Evolutionary conservation across 257 asterid species (phyloP).

Genomic region (Striga asiatica): DNA sequence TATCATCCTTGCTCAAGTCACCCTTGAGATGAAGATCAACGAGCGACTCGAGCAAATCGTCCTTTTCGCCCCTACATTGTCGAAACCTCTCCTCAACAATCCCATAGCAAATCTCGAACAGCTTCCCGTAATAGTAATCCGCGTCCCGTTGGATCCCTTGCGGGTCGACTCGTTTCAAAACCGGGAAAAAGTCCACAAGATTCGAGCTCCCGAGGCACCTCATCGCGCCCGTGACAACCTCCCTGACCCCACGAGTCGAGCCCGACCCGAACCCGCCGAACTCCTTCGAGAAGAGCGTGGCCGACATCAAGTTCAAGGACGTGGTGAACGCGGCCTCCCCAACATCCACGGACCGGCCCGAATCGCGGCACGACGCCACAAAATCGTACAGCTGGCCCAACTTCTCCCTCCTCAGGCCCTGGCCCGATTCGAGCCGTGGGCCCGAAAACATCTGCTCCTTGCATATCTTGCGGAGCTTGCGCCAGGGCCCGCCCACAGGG

Average conservation of each 20-base stretch:
- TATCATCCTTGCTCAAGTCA: constrained; percentile 5
- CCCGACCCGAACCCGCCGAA: constrained; percentile 5
- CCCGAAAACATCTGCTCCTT: constrained; percentile 14
- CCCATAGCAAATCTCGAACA: constrained; percentile 11
- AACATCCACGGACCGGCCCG: constrained; percentile 2
- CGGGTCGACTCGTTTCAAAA: constrained; percentile 9
- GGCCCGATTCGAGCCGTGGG: constrained; percentile 17
- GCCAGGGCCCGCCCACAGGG: too few species aligned
- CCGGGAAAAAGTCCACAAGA: constrained; percentile 16
- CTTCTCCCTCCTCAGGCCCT: constrained; percentile 18
- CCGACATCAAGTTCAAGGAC: constrained; percentile 20
- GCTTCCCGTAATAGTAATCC: background rate
- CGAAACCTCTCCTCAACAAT: constrained; percentile 10
- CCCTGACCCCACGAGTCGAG: constrained; percentile 16
- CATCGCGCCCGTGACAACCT: constrained; percentile 8
- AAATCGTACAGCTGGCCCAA: constrained; percentile 6
- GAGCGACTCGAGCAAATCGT: constrained; percentile 24
- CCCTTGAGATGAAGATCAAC: constrained; percentile 10
- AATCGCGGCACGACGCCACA: constrained; percentile 3
- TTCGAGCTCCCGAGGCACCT: background rate
- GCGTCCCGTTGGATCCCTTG: constrained; percentile 9
- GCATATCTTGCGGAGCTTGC: constrained; percentile 17
- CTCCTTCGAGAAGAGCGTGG: constrained; percentile 13
- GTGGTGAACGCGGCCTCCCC: constrained; percentile 15
- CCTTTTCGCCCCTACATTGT: background rate